Evolutionary conservation across 257 asterid genomes (phyloP).

Genomic region (Plantago major): DNA sequence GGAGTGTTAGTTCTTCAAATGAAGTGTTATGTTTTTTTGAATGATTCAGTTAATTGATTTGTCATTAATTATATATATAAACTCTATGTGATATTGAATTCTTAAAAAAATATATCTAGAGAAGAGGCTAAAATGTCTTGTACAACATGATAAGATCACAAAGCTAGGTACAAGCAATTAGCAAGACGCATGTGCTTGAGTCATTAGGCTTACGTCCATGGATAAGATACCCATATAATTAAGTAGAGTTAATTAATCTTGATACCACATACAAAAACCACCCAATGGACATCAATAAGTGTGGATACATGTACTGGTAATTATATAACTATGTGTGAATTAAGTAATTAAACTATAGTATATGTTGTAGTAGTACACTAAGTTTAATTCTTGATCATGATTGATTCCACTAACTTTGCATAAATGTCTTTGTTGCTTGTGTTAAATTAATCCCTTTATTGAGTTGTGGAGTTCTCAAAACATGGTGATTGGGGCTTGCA

Average conservation of each 20-base stretch:
- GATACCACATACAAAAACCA: too few relatives aligned
- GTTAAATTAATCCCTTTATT: slow-evolving; percentile 11
- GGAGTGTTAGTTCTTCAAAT: too few relatives aligned
- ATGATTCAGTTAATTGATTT: too few relatives aligned
- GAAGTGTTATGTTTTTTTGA: too few relatives aligned
- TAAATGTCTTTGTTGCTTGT: slow-evolving; percentile 43
- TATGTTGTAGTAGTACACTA: slow-evolving; percentile 20
- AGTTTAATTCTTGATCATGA: slow-evolving; percentile 22
- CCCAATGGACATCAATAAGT: not conserved
- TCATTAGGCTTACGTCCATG: slow-evolving; percentile 5
- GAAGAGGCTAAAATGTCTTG: too few relatives aligned
- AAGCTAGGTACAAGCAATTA: too few relatives aligned
- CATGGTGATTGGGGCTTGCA: slow-evolving; percentile 68
- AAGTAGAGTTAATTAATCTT: too few relatives aligned
- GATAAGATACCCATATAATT: slow-evolving; percentile 25
- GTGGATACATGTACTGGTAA: not conserved
- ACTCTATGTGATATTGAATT: too few relatives aligned
- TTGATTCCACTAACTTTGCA: slow-evolving; percentile 74
- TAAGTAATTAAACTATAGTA: slow-evolving; percentile 20
- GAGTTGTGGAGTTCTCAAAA: slow-evolving; percentile 59
- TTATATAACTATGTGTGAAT: not conserved
- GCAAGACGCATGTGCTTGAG: slow-evolving; percentile 1
- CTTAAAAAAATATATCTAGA: too few relatives aligned
- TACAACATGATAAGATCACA: too few relatives aligned
- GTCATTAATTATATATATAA: too few relatives aligned